Percentiles rank a stretch among this genome's conserved stretches.
Evolutionary conservation across 2,329 filamentous ascomycete genomes (phyloP).

Genomic region (Rhynchosporium graminicola): DNA sequence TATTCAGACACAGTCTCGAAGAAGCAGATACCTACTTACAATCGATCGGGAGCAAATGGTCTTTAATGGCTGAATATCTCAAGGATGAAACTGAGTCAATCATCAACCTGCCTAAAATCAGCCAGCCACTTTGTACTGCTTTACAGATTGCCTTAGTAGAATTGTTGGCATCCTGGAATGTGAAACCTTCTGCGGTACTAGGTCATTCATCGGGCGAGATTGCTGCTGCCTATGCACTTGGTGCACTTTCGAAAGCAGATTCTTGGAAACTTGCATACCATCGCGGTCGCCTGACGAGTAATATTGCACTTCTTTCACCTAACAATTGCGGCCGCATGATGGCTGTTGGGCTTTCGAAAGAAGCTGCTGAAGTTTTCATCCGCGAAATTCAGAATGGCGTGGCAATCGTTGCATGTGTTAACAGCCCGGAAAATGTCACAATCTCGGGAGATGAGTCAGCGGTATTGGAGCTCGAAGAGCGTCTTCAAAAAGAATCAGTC

Average conservation of each 20-base stretch:
- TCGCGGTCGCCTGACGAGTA: constrained; percentile 21
- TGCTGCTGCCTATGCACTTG: constrained; percentile 43
- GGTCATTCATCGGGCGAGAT: constrained; percentile 41
- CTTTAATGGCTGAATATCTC: constrained; percentile 23
- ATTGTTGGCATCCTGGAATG: constrained; percentile 27
- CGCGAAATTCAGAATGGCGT: not conserved
- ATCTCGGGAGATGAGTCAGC: constrained; percentile 31
- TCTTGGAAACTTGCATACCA: constrained; percentile 29
- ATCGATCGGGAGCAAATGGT: constrained; percentile 40
- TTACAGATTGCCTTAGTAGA: constrained; percentile 39
- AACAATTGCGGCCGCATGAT: constrained; percentile 51
- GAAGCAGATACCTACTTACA: constrained; percentile 41
- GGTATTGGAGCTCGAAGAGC: constrained; percentile 18
- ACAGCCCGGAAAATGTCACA: constrained; percentile 34
- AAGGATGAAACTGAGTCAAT: constrained; percentile 8
- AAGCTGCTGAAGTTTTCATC: not conserved
- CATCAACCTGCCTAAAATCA: constrained; percentile 28
- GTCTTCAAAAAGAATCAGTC: constrained; percentile 27
- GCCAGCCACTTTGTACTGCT: constrained; percentile 33
- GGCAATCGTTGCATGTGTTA: constrained; percentile 41
- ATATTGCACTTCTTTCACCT: constrained; percentile 26
- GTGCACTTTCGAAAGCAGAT: constrained; percentile 27
- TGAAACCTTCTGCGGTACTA: constrained; percentile 31
- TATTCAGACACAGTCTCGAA: constrained; percentile 42
- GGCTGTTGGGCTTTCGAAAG: constrained; percentile 47